Evolutionary conservation across 345 rosid genomes (phyloP), one percentile per base, ranked within the genome.

Genomic region (Populus deltoides): DNA sequence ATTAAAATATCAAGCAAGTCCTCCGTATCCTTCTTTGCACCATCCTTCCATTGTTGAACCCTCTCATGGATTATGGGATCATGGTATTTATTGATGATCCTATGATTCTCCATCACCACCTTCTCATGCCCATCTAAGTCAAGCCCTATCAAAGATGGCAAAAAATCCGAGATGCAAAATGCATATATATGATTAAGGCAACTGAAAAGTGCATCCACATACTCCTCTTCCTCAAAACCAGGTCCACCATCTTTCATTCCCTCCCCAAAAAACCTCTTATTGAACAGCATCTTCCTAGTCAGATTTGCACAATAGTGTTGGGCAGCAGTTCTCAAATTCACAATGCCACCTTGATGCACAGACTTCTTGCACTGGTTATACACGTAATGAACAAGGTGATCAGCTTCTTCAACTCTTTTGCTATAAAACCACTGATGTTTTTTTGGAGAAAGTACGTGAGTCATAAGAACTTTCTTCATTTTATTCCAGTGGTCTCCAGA

Each of bases 401-500:
- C 87, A 0, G 90, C 90, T 69, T 87, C 93, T 70, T 85, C 89
- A 15, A 29, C 43, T 66, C 86, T 81, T 73, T 77, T 83, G 0
- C 6, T 31, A 2, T 51, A 76, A 33, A 70, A 77, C 79, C 66
- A 73, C 13, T 20, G 20, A 13, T 75, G 86, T 66, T 66, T 81
- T 2, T 76, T 68, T 3, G 79, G 76, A 17, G 66, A 78, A 16
- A 84, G 72, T 31, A 90, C 39, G 6, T 83, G 75, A 1, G 76
- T 68, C 5, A 75, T 70, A 18, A 90, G 16, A 9, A 88, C 74
- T 72, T 66, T 80, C 77, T 66, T 85, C 91, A 86, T 88, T 69
- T 88, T 90, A 70, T 77, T 83, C 90, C 89, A 90, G 3, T 88
- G 89, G 1, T 86, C 87, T 5, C 88, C 90, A 0, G 24, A 70